Evolutionary conservation across 768 basidiomycete genomes (phyloP).

Genomic region (Lactarius deliciosus): DNA sequence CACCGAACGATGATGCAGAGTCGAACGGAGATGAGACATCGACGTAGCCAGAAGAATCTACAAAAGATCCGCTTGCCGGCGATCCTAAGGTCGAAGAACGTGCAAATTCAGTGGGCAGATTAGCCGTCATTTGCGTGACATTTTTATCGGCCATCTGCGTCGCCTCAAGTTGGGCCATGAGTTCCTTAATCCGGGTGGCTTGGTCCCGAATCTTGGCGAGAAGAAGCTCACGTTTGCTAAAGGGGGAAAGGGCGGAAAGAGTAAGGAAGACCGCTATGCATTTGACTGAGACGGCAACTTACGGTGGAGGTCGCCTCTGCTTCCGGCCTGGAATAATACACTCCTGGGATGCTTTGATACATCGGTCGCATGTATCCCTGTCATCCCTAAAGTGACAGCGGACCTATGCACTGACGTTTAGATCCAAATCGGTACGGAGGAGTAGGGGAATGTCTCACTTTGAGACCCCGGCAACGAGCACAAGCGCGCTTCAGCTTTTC

Average conservation of each 20-base stretch:
- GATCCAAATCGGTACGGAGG: not conserved
- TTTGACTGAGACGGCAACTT: constrained; percentile 34
- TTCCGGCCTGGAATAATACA: constrained; percentile 84
- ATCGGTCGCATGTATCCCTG: constrained; percentile 74
- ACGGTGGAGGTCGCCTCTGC: constrained; percentile 78
- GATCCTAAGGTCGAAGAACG: constrained; percentile 26
- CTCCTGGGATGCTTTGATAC: constrained; percentile 65
- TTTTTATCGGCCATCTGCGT: constrained; percentile 34
- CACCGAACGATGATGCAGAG: constrained; percentile 18
- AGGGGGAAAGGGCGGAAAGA: constrained; percentile 4
- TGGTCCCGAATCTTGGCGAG: constrained; percentile 74
- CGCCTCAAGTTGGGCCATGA: constrained; percentile 68
- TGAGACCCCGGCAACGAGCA: constrained; percentile 29
- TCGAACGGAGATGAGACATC: constrained; percentile 14
- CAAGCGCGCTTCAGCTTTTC: constrained; percentile 30
- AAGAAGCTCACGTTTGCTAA: constrained; percentile 78
- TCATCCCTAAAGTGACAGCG: constrained; percentile 75
- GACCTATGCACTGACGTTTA: constrained; percentile 46
- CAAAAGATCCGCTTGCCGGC: constrained; percentile 25
- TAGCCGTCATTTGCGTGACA: constrained; percentile 23
- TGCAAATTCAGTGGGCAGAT: constrained; percentile 27
- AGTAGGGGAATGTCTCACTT: constrained; percentile 14
- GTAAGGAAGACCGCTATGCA: not conserved
- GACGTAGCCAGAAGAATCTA: constrained; percentile 15
- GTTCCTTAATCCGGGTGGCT: constrained; percentile 65